Evolutionary conservation across 768 basidiomycete genomes (phyloP).

Genomic region (Lactarius indigo): DNA sequence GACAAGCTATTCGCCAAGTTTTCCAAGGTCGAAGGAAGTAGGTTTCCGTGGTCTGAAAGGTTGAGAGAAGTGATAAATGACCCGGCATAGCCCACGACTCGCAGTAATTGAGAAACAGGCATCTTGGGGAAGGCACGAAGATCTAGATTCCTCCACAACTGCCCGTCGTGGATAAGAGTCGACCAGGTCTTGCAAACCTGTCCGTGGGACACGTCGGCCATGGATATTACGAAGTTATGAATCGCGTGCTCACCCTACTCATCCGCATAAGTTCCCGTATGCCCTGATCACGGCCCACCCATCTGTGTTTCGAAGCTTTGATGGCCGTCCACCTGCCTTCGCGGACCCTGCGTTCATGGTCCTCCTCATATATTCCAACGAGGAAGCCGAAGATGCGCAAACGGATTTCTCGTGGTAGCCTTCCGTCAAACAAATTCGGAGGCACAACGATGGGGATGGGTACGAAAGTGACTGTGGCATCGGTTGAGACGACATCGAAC

Average conservation of each 20-base stretch:
- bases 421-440: conserved; percentile 60
- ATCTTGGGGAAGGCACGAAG: conserved; percentile 59
- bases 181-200: conserved; percentile 81
- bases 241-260: conserved; percentile 58
- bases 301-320: conserved; percentile 61
- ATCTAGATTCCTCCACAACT: conserved; percentile 73
- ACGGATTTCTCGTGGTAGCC: conserved; percentile 68
- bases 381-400: conserved; percentile 56
- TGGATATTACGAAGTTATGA: not conserved
- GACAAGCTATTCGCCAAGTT: conserved; percentile 55
- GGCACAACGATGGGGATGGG: conserved; percentile 46
- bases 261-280: conserved; percentile 74
- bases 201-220: conserved; percentile 17
- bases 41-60: conserved; percentile 54
- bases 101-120: conserved; percentile 47
- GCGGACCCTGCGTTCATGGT: conserved; percentile 44
- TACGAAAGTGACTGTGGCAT: conserved; percentile 47
- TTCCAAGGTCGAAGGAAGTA: conserved; percentile 48
- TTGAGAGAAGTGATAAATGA: conserved; percentile 62
- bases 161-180: conserved; percentile 74
- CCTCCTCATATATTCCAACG: conserved; percentile 55
- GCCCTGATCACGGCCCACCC: conserved; percentile 74
- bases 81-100: conserved; percentile 53
- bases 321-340: conserved; percentile 56
- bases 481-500: conserved; percentile 54